These are phyloP conservation scores for Teunomyces stri DNA, from an alignment of 805 yeast genomes.

Conservation along the genomic window DNA sequence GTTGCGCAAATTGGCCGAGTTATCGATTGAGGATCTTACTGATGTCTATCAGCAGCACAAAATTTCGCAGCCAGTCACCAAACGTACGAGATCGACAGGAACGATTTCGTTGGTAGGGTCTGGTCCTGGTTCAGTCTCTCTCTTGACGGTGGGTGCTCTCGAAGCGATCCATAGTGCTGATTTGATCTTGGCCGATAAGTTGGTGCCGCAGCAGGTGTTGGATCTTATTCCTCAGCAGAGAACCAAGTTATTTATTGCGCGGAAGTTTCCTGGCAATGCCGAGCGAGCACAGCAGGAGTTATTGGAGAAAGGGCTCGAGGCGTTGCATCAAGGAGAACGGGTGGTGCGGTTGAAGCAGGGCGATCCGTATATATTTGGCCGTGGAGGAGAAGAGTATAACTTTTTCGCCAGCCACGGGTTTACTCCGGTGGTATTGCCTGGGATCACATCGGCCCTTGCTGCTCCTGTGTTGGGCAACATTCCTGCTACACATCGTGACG, in stretches of 20 bases:
- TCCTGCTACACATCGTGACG: constrained; percentile 90
- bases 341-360: constrained; percentile 94
- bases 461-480: constrained; percentile 80
- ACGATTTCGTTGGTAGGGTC: constrained; percentile 82
- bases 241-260: constrained; percentile 79
- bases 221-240: constrained; percentile 69
- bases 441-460: constrained; percentile 84
- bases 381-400: constrained; percentile 90
- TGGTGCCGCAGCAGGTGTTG: constrained; percentile 85
- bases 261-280: constrained; percentile 96
- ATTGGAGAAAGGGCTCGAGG: constrained; percentile 65
- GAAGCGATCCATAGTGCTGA: constrained; percentile 81
- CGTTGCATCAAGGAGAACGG: constrained; percentile 60
- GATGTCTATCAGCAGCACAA: constrained; percentile 33
- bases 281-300: constrained; percentile 89
- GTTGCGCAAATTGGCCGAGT: constrained; percentile 54
- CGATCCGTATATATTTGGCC: constrained; percentile 93
- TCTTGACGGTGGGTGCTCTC: constrained; percentile 82
- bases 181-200: constrained; percentile 80
- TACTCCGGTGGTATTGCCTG: constrained; percentile 75
- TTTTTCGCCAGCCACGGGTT: constrained; percentile 69
- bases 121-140: constrained; percentile 87
- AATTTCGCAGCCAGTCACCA: constrained; percentile 10
- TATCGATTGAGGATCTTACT: constrained; percentile 59
- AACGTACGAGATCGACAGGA: constrained; percentile 35